These are phyloP conservation scores for Oxytropis ochrocephala DNA, from an alignment of 306 rosid genomes.

Conservation along the genomic window DNA sequence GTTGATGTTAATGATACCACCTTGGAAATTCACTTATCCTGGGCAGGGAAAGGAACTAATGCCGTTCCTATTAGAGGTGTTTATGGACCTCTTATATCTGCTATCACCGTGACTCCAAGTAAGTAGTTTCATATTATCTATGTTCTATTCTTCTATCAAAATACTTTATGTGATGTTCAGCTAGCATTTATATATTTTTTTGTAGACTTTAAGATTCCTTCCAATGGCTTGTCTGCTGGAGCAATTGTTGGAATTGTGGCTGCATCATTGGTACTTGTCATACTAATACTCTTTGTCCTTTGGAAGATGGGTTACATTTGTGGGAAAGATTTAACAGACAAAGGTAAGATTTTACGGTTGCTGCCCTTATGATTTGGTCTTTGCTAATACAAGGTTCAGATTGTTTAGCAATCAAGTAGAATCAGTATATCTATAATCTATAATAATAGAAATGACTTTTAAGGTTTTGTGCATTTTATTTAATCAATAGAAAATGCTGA, in stretches of 20 bases:
- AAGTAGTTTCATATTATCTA: background rate
- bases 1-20: constrained; percentile 49
- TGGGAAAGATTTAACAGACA: constrained; percentile 39
- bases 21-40: constrained; percentile 70
- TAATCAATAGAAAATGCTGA: background rate
- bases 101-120: constrained; percentile 68
- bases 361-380: background rate
- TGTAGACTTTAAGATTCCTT: constrained; percentile 48
- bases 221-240: constrained; percentile 51
- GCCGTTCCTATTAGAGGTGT: constrained; percentile 61
- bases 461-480: no score
- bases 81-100: constrained; percentile 90
- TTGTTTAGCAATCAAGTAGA: no score
- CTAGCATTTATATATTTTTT: background rate
- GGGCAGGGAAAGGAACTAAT: constrained; percentile 87
- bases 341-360: constrained; percentile 42
- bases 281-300: constrained; percentile 42
- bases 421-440: background rate
- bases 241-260: constrained; percentile 67
- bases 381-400: no score
- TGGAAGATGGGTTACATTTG: constrained; percentile 45
- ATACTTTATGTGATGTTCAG: background rate
- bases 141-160: background rate
- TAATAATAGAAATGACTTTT: background rate
- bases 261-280: constrained; percentile 34